Percentiles rank a stretch among this genome's conserved stretches.
phyloP scores from a whole-genome alignment of 2,329 filamentous ascomycete genomes.

The Dryadomyces quercivorus region DNA sequence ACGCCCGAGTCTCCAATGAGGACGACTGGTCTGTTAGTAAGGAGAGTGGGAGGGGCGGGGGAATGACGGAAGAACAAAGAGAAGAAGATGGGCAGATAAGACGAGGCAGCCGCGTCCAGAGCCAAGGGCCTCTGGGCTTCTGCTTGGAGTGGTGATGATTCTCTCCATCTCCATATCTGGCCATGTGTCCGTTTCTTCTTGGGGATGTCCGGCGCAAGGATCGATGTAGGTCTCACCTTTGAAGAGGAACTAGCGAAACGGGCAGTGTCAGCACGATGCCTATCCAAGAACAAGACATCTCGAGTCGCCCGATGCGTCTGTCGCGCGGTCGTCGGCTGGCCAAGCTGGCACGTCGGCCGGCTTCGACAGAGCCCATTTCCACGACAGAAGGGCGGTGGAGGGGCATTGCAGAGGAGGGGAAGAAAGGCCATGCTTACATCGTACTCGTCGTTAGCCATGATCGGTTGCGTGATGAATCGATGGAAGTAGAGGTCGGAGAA shows the following conservation, averaged over 20 bases:
- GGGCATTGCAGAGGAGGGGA: not conserved
- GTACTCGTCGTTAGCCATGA: conserved; percentile 99
- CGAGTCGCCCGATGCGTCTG: too few species aligned
- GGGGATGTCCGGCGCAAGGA: not conserved
- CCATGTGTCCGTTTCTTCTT: too few species aligned
- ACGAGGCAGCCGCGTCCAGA: too few species aligned
- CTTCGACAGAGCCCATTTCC: too few species aligned
- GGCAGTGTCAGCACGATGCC: conserved; percentile 6
- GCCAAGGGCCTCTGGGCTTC: too few species aligned
- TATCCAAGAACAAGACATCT: conserved; percentile 5
- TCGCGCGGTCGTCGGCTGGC: too few species aligned
- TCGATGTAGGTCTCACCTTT: conserved; percentile 55
- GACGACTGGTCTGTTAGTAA: conserved; percentile 55
- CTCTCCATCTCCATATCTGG: too few species aligned
- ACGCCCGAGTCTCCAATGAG: conserved; percentile 98
- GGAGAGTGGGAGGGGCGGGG: not conserved
- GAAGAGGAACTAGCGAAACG: conserved; percentile 72
- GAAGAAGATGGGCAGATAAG: not conserved
- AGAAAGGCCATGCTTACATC: conserved; percentile 56
- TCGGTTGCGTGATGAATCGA: not conserved
- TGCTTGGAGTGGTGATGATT: not conserved
- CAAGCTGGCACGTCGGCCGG: too few species aligned
- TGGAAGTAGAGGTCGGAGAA: not conserved
- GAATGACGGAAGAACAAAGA: not conserved
- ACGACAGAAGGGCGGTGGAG: conserved; percentile 4